phyloP scores from a whole-genome alignment of 2,329 filamentous ascomycete species.

The Alternaria sp. region DNA sequence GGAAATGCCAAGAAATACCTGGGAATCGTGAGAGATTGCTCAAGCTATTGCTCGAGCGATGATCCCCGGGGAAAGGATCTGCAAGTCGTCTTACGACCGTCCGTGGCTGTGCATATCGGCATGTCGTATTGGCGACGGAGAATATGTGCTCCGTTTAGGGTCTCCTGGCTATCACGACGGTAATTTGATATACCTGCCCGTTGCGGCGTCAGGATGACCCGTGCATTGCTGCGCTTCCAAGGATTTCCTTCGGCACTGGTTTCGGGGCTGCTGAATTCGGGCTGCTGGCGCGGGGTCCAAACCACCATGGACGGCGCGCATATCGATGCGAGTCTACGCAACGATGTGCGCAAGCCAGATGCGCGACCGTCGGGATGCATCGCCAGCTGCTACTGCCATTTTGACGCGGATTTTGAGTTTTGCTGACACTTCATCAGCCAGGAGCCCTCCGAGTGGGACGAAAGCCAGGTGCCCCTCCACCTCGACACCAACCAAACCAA shows the following conservation, averaged over 20 bases:
- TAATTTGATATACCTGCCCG: slow-evolving; percentile 1
- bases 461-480: slow-evolving; percentile 35
- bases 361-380: not conserved
- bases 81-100: slow-evolving; percentile 11
- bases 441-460: slow-evolving; percentile 39
- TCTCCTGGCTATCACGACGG: not conserved
- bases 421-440: slow-evolving; percentile 38
- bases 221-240: slow-evolving; percentile 2
- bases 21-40: slow-evolving; percentile 24
- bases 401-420: slow-evolving; percentile 6
- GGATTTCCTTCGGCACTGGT: slow-evolving; percentile 11
- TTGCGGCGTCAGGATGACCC: slow-evolving; percentile 11
- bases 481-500: slow-evolving; percentile 37
- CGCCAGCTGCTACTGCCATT: slow-evolving; percentile 10
- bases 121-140: not conserved
- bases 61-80: slow-evolving; percentile 28
- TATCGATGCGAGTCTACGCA: slow-evolving; percentile 19
- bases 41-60: not conserved
- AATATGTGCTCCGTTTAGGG: not conserved
- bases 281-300: slow-evolving; percentile 20
- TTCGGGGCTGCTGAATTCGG: slow-evolving; percentile 4
- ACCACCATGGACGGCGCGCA: slow-evolving; percentile 27
- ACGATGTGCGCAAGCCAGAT: slow-evolving; percentile 16
- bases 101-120: slow-evolving; percentile 3
- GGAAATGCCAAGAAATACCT: slow-evolving; percentile 21